These are phyloP conservation scores for Spinacia oleracea DNA, from an alignment of 179 eudicot genomes.

Conservation along the genomic window DNA sequence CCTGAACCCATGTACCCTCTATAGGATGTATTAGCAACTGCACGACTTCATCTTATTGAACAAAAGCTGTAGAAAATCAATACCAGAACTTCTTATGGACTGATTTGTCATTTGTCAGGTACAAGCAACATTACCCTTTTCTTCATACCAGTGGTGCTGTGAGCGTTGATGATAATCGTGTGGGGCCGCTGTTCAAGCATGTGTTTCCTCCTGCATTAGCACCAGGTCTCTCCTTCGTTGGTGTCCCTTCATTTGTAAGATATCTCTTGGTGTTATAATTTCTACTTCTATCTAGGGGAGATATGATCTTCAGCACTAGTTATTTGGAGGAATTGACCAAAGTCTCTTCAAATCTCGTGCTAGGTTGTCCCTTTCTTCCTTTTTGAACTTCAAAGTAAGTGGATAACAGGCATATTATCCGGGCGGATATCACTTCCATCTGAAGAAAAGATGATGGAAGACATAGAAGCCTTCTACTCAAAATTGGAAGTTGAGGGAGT, in stretches of 20 bases:
- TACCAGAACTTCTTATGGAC: not conserved
- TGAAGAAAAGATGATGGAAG: slow-evolving; percentile 60
- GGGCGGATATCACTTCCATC: slow-evolving; percentile 64
- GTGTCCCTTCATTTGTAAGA: slow-evolving; percentile 68
- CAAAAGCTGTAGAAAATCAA: not conserved
- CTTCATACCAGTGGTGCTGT: slow-evolving; percentile 53
- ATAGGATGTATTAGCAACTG: not conserved
- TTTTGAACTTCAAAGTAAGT: slow-evolving; percentile 75
- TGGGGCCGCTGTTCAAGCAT: slow-evolving; percentile 88
- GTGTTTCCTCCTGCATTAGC: slow-evolving; percentile 82
- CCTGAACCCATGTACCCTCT: not conserved
- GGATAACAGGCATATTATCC: slow-evolving; percentile 78
- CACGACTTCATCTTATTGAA: not conserved
- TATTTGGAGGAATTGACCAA: not conserved
- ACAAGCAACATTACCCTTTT: slow-evolving; percentile 71
- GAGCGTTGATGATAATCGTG: slow-evolving; percentile 73
- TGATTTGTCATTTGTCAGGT: too few relatives aligned
- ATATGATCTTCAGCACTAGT: not conserved
- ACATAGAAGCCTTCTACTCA: slow-evolving; percentile 60
- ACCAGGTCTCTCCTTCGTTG: slow-evolving; percentile 81
- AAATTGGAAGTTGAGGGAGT: slow-evolving; percentile 51
- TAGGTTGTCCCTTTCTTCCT: slow-evolving; percentile 63
- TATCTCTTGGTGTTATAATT: not conserved
- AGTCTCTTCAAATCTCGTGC: slow-evolving; percentile 1
- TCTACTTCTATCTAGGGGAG: not conserved